A percentile compares a stretch with the other conserved stretches of the same genome.
Conservation (phyloP, 108 stramenopile genomes). For the Skeletonema menzelii region DNA sequence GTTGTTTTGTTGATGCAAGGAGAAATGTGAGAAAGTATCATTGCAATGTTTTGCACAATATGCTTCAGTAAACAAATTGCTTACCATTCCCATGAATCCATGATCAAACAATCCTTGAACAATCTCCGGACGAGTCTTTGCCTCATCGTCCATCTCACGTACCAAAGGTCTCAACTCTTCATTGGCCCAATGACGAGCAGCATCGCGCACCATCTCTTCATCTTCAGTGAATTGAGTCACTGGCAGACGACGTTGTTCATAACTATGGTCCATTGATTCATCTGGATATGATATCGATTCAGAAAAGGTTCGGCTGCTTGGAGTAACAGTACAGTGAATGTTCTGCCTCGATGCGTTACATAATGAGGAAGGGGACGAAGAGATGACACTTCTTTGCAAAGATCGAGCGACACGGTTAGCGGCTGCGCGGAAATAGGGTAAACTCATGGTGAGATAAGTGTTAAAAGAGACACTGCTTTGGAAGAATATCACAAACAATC, state of each 20-base stretch:
- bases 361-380: neutral
- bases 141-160: slow-evolving; percentile 87
- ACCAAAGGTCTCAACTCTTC: slow-evolving; percentile 76
- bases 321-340: neutral
- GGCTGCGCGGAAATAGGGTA: neutral
- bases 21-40: neutral
- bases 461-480: neutral
- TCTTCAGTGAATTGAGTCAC: slow-evolving; percentile 83
- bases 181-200: slow-evolving; percentile 70
- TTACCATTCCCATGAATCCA: slow-evolving; percentile 91
- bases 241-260: slow-evolving; percentile 36
- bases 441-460: neutral
- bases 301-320: neutral
- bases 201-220: slow-evolving; percentile 66
- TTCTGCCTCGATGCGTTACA: neutral
- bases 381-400: neutral
- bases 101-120: slow-evolving; percentile 78
- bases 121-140: slow-evolving; percentile 65
- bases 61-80: neutral
- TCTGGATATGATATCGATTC: neutral
- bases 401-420: neutral
- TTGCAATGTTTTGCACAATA: neutral
- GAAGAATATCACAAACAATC: too few relatives aligned
- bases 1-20: neutral
- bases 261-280: neutral